Conservation (phyloP, 192 early-diverging fungal species). For the Entomortierella parvispora region DNA sequence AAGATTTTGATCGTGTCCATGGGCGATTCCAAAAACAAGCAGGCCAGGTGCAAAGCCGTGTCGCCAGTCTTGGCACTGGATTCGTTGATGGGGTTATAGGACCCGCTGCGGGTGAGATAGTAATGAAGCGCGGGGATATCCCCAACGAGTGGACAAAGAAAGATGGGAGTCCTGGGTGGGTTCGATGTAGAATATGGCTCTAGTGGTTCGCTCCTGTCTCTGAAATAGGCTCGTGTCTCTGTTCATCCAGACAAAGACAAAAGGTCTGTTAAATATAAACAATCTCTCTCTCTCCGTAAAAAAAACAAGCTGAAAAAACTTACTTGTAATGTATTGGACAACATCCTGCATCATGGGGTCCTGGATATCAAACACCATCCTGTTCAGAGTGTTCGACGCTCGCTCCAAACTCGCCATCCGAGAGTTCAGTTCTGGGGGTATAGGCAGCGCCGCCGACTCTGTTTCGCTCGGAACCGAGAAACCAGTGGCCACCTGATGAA, state of each 20-base stretch:
- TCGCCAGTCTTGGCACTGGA: slow-evolving; percentile 42
- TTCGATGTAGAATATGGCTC: slow-evolving; percentile 27
- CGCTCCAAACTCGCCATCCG: slow-evolving; percentile 34
- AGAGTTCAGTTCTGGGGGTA: slow-evolving; percentile 40
- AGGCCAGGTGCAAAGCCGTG: slow-evolving; percentile 42
- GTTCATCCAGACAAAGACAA: not conserved
- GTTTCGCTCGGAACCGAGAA: slow-evolving; percentile 32
- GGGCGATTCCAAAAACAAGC: slow-evolving; percentile 42
- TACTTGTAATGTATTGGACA: slow-evolving; percentile 33
- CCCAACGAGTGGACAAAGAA: slow-evolving; percentile 44
- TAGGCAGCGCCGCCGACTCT: slow-evolving; percentile 29
- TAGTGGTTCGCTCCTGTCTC: not conserved
- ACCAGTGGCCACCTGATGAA: slow-evolving; percentile 27
- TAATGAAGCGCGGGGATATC: slow-evolving; percentile 35
- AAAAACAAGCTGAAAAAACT: too few relatives aligned
- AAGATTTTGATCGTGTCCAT: slow-evolving; percentile 44
- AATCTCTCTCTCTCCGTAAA: too few relatives aligned
- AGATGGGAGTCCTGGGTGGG: slow-evolving; percentile 47
- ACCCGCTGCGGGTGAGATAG: slow-evolving; percentile 15
- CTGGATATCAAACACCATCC: slow-evolving; percentile 47
- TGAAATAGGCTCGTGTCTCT: slow-evolving; percentile 32
- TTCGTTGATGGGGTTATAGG: slow-evolving; percentile 46
- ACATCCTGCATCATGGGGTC: slow-evolving; percentile 39
- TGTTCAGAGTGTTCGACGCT: slow-evolving; percentile 35
- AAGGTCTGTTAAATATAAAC: not conserved